Percentiles rank a stretch among this genome's conserved stretches.
These are phyloP conservation scores for Dictyostelium firmibasis DNA, from an alignment of 78 protist genomes.

Conservation along the genomic window DNA sequence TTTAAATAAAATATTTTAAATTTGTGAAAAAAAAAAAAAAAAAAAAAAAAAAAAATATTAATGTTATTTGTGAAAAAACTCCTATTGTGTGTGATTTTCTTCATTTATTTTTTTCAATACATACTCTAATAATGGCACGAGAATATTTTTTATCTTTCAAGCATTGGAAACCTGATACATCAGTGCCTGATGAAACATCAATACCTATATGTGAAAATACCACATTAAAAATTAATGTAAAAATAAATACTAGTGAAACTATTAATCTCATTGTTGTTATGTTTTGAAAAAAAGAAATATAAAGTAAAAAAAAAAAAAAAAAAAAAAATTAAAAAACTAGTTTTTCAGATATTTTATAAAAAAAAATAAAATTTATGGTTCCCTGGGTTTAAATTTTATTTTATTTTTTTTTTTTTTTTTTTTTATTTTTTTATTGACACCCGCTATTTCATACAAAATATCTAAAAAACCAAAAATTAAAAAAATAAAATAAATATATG, in stretches of 20 bases:
- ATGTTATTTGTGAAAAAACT: too few species aligned
- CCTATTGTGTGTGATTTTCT: too few species aligned
- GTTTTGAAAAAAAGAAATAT: not conserved
- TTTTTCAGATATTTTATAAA: not conserved
- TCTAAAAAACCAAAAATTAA: too few species aligned
- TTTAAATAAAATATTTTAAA: too few species aligned
- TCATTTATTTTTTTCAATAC: not conserved
- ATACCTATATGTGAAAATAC: conserved; percentile 11
- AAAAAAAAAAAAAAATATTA: too few species aligned
- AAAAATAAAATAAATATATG: not conserved
- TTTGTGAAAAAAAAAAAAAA: not conserved
- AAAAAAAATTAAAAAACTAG: not conserved
- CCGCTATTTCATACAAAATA: too few species aligned
- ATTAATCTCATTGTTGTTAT: not conserved
- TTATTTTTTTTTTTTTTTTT: too few species aligned
- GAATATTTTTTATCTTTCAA: conserved; percentile 11
- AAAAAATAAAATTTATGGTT: not conserved
- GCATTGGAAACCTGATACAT: not conserved
- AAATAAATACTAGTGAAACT: not conserved
- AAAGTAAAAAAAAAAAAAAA: not conserved
- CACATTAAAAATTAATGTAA: not conserved
- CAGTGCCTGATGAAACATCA: conserved; percentile 22
- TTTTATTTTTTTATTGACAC: too few species aligned
- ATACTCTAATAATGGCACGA: conserved; percentile 27
- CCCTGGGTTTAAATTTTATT: not conserved